A percentile compares a stretch with the other conserved stretches of the same genome.
Conservation (phyloP, 73 alveolate species). For the Stentor roeselii region DNA sequence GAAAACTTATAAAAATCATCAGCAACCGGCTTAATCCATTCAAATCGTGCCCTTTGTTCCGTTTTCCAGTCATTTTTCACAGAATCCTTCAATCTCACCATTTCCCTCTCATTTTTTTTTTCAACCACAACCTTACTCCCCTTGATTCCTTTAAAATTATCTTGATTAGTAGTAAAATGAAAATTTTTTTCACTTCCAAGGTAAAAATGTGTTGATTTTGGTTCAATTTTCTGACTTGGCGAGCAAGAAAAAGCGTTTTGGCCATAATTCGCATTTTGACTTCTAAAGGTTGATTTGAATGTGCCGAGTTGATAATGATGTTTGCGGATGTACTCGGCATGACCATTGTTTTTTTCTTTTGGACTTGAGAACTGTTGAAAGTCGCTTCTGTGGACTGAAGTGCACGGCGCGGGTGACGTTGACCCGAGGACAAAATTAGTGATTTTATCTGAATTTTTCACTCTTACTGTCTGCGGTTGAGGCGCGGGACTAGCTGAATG, state of each 20-base stretch:
- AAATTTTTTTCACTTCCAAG: not conserved
- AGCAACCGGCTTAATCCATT: not conserved
- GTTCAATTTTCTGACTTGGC: not conserved
- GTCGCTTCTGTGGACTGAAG: not conserved
- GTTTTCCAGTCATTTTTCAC: not conserved
- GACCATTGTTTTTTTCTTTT: not conserved
- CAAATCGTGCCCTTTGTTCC: not conserved
- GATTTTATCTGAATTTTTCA: not conserved
- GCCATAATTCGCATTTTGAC: not conserved
- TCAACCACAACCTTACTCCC: not conserved
- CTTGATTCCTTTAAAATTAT: not conserved
- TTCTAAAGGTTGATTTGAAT: not conserved
- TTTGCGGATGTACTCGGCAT: not conserved
- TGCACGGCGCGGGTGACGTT: no score
- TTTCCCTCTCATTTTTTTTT: no score
- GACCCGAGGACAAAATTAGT: not conserved
- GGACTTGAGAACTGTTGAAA: not conserved
- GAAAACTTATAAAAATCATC: not conserved
- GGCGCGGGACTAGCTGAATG: not conserved
- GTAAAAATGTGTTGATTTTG: not conserved
- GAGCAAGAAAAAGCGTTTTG: no score
- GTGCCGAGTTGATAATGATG: not conserved
- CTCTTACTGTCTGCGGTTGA: not conserved
- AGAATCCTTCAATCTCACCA: not conserved
- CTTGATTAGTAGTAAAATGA: not conserved